Percentiles rank a stretch among this genome's conserved stretches.
Evolutionary conservation across 1,284 basidiomycete species (phyloP).

Genomic region (Amylostereum areolatum): DNA sequence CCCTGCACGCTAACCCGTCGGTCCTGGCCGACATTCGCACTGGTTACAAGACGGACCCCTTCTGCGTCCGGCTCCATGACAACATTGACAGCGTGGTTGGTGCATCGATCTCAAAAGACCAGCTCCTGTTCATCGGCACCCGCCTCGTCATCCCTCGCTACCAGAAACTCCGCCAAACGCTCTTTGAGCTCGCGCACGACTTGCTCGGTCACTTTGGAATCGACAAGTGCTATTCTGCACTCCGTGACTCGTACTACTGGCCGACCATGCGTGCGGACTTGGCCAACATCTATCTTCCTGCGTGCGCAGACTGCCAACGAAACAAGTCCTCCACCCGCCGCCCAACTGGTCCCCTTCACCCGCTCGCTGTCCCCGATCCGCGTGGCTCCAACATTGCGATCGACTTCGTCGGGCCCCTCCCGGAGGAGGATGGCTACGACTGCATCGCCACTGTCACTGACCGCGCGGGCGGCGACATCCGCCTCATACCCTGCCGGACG

Average conservation of each 20-base stretch:
- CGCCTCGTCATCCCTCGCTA: conserved; percentile 24
- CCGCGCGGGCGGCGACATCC: conserved; percentile 27
- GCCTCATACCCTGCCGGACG: conserved; percentile 24
- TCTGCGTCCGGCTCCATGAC: conserved; percentile 17
- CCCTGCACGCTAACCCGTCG: conserved; percentile 14
- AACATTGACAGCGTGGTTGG: conserved; percentile 11
- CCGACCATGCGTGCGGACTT: conserved; percentile 30
- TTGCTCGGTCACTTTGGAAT: conserved; percentile 30
- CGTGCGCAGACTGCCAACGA: conserved; percentile 13
- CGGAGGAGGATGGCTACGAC: conserved; percentile 27
- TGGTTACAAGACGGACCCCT: conserved; percentile 23
- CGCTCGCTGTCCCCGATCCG: conserved; percentile 16
- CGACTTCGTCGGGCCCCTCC: conserved; percentile 39
- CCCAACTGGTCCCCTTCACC: conserved; percentile 16
- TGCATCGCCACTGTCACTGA: conserved; percentile 30
- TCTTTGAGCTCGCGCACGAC: conserved; percentile 23
- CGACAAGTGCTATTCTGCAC: conserved; percentile 25
- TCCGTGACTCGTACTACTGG: conserved; percentile 32
- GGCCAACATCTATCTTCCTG: conserved; percentile 15
- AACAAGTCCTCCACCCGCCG: conserved; percentile 15
- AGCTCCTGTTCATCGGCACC: conserved; percentile 23
- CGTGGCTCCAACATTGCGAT: conserved; percentile 27
- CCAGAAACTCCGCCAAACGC: conserved; percentile 10
- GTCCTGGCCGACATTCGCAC: conserved; percentile 18
- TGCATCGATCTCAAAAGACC: conserved; percentile 6